phyloP scores from a whole-genome alignment of 495 filamentous ascomycete species.

The Aspergillus ostianus region DNA sequence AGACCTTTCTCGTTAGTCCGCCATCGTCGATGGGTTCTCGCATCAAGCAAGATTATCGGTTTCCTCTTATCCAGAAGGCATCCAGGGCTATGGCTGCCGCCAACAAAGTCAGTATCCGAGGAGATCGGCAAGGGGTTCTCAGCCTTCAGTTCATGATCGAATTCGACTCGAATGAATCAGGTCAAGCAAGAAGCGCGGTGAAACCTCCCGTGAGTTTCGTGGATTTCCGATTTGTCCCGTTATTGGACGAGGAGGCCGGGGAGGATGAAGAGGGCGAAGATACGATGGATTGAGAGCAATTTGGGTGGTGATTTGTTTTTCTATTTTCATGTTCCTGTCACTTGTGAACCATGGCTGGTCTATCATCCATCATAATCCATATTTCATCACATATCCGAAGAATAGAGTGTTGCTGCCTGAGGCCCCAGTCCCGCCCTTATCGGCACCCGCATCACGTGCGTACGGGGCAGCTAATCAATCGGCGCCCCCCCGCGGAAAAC shows the following conservation, averaged over 20 bases:
- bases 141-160: slow-evolving; percentile 98
- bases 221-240: slow-evolving; percentile 75
- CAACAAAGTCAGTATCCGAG: slow-evolving; percentile 85
- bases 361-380: background rate
- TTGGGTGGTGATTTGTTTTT: background rate
- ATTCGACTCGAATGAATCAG: slow-evolving; percentile 45
- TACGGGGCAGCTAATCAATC: background rate
- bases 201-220: slow-evolving; percentile 60
- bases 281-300: slow-evolving; percentile 3
- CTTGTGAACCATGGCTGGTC: background rate
- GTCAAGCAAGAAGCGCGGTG: slow-evolving; percentile 10
- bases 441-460: background rate
- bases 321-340: background rate
- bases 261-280: slow-evolving; percentile 32
- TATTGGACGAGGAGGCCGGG: slow-evolving; percentile 60
- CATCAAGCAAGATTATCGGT: slow-evolving; percentile 63
- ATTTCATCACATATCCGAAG: background rate
- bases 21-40: slow-evolving; percentile 40
- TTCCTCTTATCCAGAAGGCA: slow-evolving; percentile 78
- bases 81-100: slow-evolving; percentile 85
- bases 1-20: slow-evolving; percentile 50
- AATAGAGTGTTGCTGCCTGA: background rate
- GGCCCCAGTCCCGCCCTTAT: background rate
- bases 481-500: background rate
- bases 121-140: slow-evolving; percentile 83